A percentile compares a stretch with the other conserved stretches of the same genome.
phyloP scores from a whole-genome alignment of 192 early-diverging fungal species.

The Lobosporangium transversale region DNA sequence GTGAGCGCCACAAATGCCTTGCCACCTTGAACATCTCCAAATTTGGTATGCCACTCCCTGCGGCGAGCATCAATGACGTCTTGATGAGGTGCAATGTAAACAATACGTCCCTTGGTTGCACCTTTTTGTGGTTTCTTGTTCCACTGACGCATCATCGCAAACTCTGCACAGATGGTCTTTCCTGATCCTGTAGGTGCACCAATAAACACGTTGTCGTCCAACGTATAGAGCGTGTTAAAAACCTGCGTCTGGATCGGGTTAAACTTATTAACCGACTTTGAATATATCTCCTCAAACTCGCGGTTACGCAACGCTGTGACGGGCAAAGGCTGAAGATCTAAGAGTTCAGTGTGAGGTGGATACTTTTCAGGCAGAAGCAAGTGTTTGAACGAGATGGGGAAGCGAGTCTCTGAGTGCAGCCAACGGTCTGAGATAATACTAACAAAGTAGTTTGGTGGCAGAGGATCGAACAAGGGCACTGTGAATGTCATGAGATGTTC shows the following conservation, averaged over 20 bases:
- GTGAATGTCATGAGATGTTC: constrained; percentile 92
- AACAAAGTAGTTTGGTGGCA: constrained; percentile 98
- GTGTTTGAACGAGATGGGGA: constrained; percentile 94
- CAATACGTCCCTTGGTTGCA: constrained; percentile 70
- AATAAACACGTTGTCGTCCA: constrained; percentile 91
- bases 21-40: constrained; percentile 83
- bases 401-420: constrained; percentile 90
- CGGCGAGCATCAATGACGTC: constrained; percentile 81
- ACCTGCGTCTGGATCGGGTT: constrained; percentile 97
- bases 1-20: constrained; percentile 90
- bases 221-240: constrained; percentile 89
- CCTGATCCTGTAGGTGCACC: constrained; percentile 95
- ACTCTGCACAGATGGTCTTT: constrained; percentile 95
- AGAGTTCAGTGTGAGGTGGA: constrained; percentile 92
- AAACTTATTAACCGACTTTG: constrained; percentile 69
- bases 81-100: constrained; percentile 93
- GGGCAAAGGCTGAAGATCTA: constrained; percentile 92
- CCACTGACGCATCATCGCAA: constrained; percentile 94
- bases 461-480: constrained; percentile 88
- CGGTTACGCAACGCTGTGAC: constrained; percentile 80
- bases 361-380: constrained; percentile 93
- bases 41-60: constrained; percentile 84
- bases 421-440: constrained; percentile 93
- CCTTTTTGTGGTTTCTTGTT: constrained; percentile 52
- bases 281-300: constrained; percentile 78